Evolutionary conservation across 768 basidiomycete genomes (phyloP).

Genomic region (Agrocybe chaxingu): DNA sequence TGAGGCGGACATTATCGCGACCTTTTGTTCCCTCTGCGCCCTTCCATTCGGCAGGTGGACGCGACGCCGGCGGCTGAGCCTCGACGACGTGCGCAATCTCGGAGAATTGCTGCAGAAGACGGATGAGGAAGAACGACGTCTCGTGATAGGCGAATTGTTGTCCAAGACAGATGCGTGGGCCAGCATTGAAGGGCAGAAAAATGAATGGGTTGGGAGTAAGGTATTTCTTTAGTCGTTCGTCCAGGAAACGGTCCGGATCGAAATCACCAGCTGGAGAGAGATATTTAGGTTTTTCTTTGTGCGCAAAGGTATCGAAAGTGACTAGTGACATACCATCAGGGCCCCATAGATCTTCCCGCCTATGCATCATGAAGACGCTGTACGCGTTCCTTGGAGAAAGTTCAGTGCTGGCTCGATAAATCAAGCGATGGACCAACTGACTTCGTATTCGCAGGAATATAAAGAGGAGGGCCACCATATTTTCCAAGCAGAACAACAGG

Average conservation of each 20-base stretch:
- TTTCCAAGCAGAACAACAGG: constrained; percentile 22
- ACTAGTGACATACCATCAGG: constrained; percentile 48
- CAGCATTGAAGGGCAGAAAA: constrained; percentile 52
- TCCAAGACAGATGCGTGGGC: constrained; percentile 49
- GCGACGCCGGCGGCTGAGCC: constrained; percentile 38
- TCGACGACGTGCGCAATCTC: constrained; percentile 40
- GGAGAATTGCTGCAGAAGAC: constrained; percentile 55
- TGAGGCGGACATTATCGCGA: constrained; percentile 43
- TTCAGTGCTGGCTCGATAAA: neutral
- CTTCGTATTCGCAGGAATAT: constrained; percentile 27
- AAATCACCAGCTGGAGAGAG: constrained; percentile 46
- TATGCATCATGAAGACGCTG: constrained; percentile 57
- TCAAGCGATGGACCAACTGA: neutral
- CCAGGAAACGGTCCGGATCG: constrained; percentile 68
- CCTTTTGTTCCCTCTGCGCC: constrained; percentile 34
- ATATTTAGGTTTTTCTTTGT: neutral
- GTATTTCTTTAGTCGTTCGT: constrained; percentile 55
- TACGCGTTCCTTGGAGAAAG: constrained; percentile 33
- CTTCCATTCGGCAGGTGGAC: constrained; percentile 45
- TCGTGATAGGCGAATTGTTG: constrained; percentile 70
- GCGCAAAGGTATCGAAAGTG: neutral
- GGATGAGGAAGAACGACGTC: constrained; percentile 58
- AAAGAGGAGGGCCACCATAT: constrained; percentile 31
- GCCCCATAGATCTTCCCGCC: constrained; percentile 63
- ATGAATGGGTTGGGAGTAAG: constrained; percentile 55